Conservation (phyloP, 2,329 filamentous ascomycete species). For the Fusarium chuoi region DNA sequence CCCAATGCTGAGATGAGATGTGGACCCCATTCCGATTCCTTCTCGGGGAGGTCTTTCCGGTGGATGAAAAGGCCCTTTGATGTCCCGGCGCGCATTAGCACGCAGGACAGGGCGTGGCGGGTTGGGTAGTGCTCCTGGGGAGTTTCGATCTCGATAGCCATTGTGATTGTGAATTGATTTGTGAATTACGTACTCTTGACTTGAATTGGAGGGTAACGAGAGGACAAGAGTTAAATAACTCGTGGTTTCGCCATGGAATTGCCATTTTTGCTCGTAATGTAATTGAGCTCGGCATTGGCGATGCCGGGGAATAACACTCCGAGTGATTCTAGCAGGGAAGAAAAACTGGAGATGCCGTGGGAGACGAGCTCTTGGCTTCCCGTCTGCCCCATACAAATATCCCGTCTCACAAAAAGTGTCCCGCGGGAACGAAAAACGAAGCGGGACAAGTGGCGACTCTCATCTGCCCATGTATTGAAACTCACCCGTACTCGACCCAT, state of each 20-base stretch:
- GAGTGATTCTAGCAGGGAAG: not conserved
- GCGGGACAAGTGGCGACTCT: not conserved
- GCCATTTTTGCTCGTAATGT: not conserved
- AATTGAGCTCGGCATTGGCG: not conserved
- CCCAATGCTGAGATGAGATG: conserved; percentile 67
- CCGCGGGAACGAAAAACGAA: not conserved
- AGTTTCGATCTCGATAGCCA: conserved; percentile 11
- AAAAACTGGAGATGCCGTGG: conserved; percentile 2
- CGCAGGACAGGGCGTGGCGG: conserved; percentile 54
- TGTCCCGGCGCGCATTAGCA: conserved; percentile 72
- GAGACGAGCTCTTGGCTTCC: not conserved
- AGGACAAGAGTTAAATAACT: conserved; percentile 18
- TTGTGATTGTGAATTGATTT: not conserved
- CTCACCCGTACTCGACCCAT: conserved; percentile 45
- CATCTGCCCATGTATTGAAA: conserved; percentile 30
- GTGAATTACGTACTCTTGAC: not conserved
- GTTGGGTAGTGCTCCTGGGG: not conserved
- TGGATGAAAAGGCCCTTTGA: conserved; percentile 71
- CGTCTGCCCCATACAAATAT: not conserved
- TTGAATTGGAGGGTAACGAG: not conserved
- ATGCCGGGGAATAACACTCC: not conserved
- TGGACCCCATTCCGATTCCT: conserved; percentile 57
- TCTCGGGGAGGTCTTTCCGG: conserved; percentile 59
- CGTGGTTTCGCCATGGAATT: not conserved
- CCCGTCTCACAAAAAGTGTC: not conserved